Evolutionary conservation across 208 protist genomes (phyloP), one percentile per base, ranked within the genome.

Genomic region (Angomonas ambiguus): DNA sequence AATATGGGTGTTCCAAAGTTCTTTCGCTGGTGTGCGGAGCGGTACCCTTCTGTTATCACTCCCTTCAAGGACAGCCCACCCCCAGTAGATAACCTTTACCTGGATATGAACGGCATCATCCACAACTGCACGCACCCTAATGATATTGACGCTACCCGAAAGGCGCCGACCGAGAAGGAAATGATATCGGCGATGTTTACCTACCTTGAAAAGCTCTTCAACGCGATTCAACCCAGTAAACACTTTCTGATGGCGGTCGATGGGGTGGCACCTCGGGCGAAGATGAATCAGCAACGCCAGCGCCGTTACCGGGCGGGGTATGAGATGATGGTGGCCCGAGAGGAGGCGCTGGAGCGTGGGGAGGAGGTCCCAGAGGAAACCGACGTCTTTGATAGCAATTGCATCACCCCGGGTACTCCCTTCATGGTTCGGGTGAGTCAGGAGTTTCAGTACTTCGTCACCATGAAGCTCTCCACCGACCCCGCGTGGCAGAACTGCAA

Each of bases 51-150:
- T 30, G 90, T 98, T 45, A 97, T 97, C 59, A 93, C 87, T 18
- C 79, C 83, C 20, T 92, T 97, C 62, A 87, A 92, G 62, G 88
- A 97, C 63, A 83, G 72, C n/a, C 84, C 82, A n/a, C 86, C 89
- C 1, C 82, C 84, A 24, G 92, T 98, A 60, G 99, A 99, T 87
- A 99, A 99, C 82, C 82, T 99, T 18, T 99, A 99, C 83, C 85
- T 99, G 34, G 99, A 99, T 77, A 99, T 99, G 96, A 99, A 99
- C 74, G 98, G 98, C 51, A 98, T 99, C 69, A 99, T 99, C 67
- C 99, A 99, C 82, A 96, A 97, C 70, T 99, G 98, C 80, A 97
- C 93, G 25, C 97, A 99, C 71, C 87, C 98, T 32, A 96, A 98
- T 77, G 91, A 97, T 62, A 73, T 91, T n/a, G 85, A 96, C 59